Evolutionary conservation across 768 basidiomycete genomes (phyloP).

Genomic region (Boletellus sp.): DNA sequence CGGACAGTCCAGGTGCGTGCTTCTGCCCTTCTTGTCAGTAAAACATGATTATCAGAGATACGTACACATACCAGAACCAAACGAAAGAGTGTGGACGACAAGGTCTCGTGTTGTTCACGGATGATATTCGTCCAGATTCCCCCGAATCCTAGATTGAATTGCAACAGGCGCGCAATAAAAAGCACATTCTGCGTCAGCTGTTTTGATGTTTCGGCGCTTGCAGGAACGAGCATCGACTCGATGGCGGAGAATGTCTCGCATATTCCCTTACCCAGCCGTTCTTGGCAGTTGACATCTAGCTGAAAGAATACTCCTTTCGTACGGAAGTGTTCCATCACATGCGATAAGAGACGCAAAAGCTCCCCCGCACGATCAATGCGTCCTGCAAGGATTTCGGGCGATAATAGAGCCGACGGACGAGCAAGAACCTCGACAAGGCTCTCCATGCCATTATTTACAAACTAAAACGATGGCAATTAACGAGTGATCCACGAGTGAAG

Average conservation of each 20-base stretch:
- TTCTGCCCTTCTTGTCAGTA: slow-evolving; percentile 36
- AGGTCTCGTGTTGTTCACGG: slow-evolving; percentile 41
- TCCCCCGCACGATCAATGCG: slow-evolving; percentile 58
- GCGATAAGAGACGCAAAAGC: slow-evolving; percentile 63
- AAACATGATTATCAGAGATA: slow-evolving; percentile 1
- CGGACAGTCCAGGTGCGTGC: slow-evolving; percentile 46
- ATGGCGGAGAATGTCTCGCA: slow-evolving; percentile 43
- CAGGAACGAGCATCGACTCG: slow-evolving; percentile 33
- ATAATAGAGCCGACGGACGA: slow-evolving; percentile 26
- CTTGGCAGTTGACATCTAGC: slow-evolving; percentile 43
- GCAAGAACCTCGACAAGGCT: slow-evolving; percentile 57
- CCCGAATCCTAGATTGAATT: slow-evolving; percentile 69
- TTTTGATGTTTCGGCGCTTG: slow-evolving; percentile 20
- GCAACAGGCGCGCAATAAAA: slow-evolving; percentile 62
- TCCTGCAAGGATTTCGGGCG: slow-evolving; percentile 32
- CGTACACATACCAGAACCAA: slow-evolving; percentile 47
- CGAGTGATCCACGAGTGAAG: background rate
- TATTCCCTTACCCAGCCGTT: slow-evolving; percentile 51
- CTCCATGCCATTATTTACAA: slow-evolving; percentile 70
- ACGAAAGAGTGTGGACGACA: slow-evolving; percentile 45
- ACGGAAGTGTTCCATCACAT: slow-evolving; percentile 64
- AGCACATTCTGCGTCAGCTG: slow-evolving; percentile 43
- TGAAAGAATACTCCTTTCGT: slow-evolving; percentile 49
- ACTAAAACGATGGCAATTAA: slow-evolving; percentile 36
- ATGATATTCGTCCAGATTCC: slow-evolving; percentile 51